phyloP scores from a whole-genome alignment of 495 filamentous ascomycete genomes.

The Thozetella sp. region DNA sequence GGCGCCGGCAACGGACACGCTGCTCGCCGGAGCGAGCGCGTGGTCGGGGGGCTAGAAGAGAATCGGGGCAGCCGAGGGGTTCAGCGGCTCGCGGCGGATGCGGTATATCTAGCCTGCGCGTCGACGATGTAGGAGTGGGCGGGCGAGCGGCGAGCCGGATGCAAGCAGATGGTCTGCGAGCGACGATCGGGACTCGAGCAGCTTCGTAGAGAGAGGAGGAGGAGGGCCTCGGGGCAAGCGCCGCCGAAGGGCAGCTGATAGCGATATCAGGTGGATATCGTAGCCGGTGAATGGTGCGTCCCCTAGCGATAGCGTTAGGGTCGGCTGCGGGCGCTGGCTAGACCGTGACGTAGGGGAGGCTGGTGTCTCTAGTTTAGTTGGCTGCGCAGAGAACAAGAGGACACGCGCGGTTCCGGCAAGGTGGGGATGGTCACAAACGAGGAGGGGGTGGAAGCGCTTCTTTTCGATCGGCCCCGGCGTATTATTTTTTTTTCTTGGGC shows the following conservation, averaged over 20 bases:
- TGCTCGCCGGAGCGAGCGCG: slow-evolving; percentile 1
- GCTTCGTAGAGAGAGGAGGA: no score
- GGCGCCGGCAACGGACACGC: slow-evolving; percentile 1
- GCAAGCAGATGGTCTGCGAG: no score
- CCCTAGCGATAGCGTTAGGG: background rate
- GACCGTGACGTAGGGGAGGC: background rate
- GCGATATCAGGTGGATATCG: no score
- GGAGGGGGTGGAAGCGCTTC: background rate
- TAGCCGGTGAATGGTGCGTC: background rate
- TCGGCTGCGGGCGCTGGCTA: background rate
- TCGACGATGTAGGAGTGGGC: no score
- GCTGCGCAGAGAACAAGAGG: background rate
- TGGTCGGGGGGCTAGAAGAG: background rate
- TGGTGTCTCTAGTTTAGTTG: background rate
- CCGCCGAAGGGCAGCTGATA: no score
- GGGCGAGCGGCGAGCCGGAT: no score
- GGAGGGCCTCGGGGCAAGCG: no score
- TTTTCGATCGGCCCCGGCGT: background rate
- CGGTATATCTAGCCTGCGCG: no score
- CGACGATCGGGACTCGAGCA: no score
- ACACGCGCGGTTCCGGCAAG: background rate
- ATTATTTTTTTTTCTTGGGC: background rate
- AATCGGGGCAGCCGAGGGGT: background rate
- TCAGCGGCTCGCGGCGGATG: background rate
- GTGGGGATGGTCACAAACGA: background rate